Percentiles rank a stretch among this genome's conserved stretches.
phyloP scores from a whole-genome alignment of 352 stramenopile genomes.

The Globisporangium uncinulatum region DNA sequence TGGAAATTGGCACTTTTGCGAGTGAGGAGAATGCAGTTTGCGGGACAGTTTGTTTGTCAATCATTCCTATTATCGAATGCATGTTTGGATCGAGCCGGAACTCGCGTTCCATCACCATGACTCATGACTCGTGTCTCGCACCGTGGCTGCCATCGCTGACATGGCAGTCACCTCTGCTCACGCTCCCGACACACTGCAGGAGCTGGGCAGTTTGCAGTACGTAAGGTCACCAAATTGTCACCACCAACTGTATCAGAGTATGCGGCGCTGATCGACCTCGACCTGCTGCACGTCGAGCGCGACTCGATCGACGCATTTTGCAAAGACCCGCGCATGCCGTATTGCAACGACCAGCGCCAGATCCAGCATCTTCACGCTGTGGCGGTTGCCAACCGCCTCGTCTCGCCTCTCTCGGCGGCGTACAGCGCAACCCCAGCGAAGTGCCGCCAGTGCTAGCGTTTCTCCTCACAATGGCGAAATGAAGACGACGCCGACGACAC shows the following conservation, averaged over 20 bases:
- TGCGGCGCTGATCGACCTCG: constrained; percentile 3
- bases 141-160: no score
- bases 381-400: neutral
- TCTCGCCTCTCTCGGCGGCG: neutral
- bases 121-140: no score
- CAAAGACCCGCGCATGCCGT: neutral
- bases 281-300: constrained; percentile 7
- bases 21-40: neutral
- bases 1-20: neutral
- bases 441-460: constrained; percentile 6
- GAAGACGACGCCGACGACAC: neutral
- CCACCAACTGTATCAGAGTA: neutral
- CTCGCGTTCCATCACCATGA: no score
- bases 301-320: constrained; percentile 8
- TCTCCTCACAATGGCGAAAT: constrained; percentile 7
- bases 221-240: no score
- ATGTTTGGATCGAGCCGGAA: no score
- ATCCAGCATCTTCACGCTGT: neutral
- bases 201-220: no score
- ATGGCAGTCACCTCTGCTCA: neutral
- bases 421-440: neutral
- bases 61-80: no score
- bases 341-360: neutral
- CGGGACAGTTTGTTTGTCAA: no score
- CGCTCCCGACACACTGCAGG: no score